Evolutionary conservation across 768 basidiomycete genomes (phyloP).

Genomic region (Dictyophora rubrovolvata): DNA sequence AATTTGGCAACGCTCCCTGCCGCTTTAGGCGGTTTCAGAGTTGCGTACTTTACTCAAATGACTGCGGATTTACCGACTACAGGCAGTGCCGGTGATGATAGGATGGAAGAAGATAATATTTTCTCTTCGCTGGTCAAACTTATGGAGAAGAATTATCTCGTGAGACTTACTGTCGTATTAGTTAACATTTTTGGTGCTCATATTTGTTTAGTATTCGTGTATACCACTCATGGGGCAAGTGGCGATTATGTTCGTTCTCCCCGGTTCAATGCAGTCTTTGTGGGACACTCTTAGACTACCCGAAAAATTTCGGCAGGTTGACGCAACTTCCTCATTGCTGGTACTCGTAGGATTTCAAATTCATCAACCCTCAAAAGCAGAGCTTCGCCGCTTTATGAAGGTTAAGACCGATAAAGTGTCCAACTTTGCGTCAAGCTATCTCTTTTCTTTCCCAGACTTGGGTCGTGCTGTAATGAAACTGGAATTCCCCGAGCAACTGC

Average conservation of each 20-base stretch:
- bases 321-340: conserved; percentile 21
- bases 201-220: conserved; percentile 30
- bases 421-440: conserved; percentile 18
- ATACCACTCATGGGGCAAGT: conserved; percentile 39
- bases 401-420: background rate
- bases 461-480: conserved; percentile 14
- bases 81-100: too few species aligned
- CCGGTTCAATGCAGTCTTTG: conserved; percentile 27
- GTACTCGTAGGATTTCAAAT: conserved; percentile 40
- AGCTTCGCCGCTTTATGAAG: conserved; percentile 10
- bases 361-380: conserved; percentile 24
- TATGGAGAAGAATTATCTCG: conserved; percentile 39
- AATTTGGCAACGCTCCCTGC: background rate
- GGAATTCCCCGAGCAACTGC: conserved; percentile 35
- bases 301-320: conserved; percentile 20
- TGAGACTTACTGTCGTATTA: conserved; percentile 20
- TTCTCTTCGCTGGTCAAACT: conserved; percentile 26
- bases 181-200: conserved; percentile 17
- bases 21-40: background rate
- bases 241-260: conserved; percentile 50
- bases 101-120: background rate
- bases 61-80: background rate
- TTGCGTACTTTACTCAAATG: conserved; percentile 4
- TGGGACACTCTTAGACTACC: conserved; percentile 33
- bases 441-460: conserved; percentile 11